phyloP scores from a whole-genome alignment of 2,329 filamentous ascomycete genomes.

The Ceratocystis alfenasii region DNA sequence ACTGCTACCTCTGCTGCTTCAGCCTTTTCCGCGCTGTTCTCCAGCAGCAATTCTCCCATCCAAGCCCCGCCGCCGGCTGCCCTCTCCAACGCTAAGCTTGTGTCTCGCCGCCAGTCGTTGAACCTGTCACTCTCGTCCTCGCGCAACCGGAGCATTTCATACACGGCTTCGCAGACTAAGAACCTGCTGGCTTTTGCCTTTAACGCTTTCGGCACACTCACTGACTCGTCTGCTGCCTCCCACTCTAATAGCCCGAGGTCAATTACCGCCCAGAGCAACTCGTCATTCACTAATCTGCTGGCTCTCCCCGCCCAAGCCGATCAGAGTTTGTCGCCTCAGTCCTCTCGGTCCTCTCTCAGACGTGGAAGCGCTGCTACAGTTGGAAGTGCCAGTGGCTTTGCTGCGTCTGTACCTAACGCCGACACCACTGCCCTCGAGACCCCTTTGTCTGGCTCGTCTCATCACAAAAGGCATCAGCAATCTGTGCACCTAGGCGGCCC shows the following conservation, averaged over 20 bases:
- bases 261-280: constrained; percentile 9
- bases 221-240: constrained; percentile 11
- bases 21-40: constrained; percentile 10
- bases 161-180: constrained; percentile 19
- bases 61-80: constrained; percentile 16
- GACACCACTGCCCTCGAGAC: background rate
- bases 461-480: background rate
- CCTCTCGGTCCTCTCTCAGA: constrained; percentile 18
- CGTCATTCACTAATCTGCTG: constrained; percentile 11
- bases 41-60: constrained; percentile 15
- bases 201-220: constrained; percentile 10
- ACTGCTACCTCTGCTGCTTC: background rate
- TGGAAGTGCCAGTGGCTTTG: background rate
- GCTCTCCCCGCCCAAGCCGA: constrained; percentile 11
- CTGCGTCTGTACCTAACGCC: background rate
- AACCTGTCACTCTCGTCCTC: constrained; percentile 14
- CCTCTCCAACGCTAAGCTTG: constrained; percentile 16
- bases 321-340: constrained; percentile 15
- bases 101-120: constrained; percentile 21
- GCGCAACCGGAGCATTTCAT: constrained; percentile 20
- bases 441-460: background rate
- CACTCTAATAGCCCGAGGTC: background rate
- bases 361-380: constrained; percentile 4
- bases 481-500: constrained; percentile 1
- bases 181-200: constrained; percentile 15